phyloP scores from a whole-genome alignment of 1,284 basidiomycete genomes.

The Fistulina hepatica region DNA sequence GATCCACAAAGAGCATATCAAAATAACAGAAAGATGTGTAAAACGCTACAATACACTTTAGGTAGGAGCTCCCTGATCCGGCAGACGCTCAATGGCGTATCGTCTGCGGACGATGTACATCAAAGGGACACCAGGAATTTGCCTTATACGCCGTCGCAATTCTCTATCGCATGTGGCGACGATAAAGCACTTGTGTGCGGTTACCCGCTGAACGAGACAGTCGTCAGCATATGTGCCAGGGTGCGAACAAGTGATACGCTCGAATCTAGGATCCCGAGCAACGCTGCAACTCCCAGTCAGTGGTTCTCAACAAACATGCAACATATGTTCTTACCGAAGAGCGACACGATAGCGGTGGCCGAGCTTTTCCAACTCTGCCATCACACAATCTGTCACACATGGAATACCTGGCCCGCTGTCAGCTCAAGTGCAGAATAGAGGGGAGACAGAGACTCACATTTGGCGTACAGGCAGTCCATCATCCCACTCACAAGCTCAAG shows the following conservation, averaged over 20 bases:
- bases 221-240: conserved; percentile 97
- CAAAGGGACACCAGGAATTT: conserved; percentile 88
- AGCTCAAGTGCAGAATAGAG: conserved; percentile 6
- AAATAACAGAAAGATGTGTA: too few species aligned
- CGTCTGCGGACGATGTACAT: conserved; percentile 91
- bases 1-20: too few species aligned
- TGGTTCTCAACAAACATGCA: not conserved
- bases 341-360: conserved; percentile 95
- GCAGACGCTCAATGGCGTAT: conserved; percentile 89
- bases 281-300: conserved; percentile 43
- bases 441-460: conserved; percentile 53
- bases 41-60: conserved; percentile 17
- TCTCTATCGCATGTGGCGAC: conserved; percentile 98
- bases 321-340: conserved; percentile 49
- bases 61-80: conserved; percentile 78
- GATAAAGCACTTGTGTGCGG: conserved; percentile 92
- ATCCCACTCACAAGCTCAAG: conserved; percentile 93
- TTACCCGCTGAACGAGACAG: conserved; percentile 92
- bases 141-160: conserved; percentile 82
- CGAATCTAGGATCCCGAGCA: conserved; percentile 94
- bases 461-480: conserved; percentile 99
- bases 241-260: conserved; percentile 87
- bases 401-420: conserved; percentile 67
- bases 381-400: conserved; percentile 96
- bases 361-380: conserved; percentile 96